Base-by-base conservation (phyloP, 208 protist species). In the Trypanosoma platydactyli region DNA sequence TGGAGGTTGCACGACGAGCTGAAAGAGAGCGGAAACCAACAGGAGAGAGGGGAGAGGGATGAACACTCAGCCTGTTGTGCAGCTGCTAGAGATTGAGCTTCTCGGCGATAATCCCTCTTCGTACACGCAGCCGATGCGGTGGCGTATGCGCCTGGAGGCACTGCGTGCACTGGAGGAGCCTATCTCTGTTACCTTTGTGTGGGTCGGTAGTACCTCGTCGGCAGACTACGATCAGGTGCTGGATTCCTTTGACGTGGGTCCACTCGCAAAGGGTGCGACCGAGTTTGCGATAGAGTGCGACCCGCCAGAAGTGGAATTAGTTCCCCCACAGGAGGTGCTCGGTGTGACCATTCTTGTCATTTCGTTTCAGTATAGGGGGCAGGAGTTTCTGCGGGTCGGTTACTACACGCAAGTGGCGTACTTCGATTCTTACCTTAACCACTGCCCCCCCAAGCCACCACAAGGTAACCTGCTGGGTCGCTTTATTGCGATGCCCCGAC, bases 391-490 rank as follows among this genome's bases (percentile, higher is more conserved):
- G 58, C 86, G 98, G 7, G 95, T 99, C 2, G 98, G 97, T 9
- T 99, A 99, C 79, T 99, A 98, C 80, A 91, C 98, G n/a, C 97
- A 95, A 64, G 97, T 98, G 41, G 89, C 92, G 41, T 98, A 98
- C 79, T 92, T 91, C 66, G 76, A 96, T 18, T 68, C 56, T 0
- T 70, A 89, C 20, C 70, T 92, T 0, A 93, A 96, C 58, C 59
- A 82, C 38, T 72, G 64, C 33, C 87, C 84, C 0, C 86, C 90
- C 5, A 49, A 67, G 51, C n/a, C 59, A 3, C 81, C 83, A 18
- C 66, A 81, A 20, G 75, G 44, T 15, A 73, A 81, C 16, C 29
- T 81, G 16, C 73, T 96, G 16, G 90, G 90, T 22, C 83, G 90
- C 25, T 94, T 94, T 64, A 70, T 96, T 27, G 87, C 87, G 20